Evolutionary conservation across 2,329 filamentous ascomycete genomes (phyloP).

Genomic region (Ascochyta clinopodiicola): DNA sequence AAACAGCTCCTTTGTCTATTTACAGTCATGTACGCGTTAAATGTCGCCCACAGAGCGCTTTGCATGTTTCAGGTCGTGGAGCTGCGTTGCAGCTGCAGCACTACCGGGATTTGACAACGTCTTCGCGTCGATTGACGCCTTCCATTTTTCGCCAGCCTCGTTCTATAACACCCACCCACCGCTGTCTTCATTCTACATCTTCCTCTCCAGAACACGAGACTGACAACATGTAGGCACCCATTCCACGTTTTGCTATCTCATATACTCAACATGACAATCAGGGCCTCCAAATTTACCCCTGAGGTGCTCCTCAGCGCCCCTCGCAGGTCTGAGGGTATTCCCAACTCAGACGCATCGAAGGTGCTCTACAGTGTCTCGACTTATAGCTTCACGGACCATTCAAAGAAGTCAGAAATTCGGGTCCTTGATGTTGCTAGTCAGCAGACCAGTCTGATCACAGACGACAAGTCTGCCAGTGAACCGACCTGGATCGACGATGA

Average conservation of each 20-base stretch:
- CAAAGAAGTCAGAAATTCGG: constrained; percentile 71
- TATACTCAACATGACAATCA: constrained; percentile 67
- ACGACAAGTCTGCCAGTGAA: constrained; percentile 70
- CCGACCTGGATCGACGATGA: constrained; percentile 78
- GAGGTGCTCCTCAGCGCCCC: constrained; percentile 79
- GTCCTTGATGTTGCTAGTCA: constrained; percentile 73
- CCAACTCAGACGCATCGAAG: constrained; percentile 70
- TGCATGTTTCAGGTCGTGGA: background rate
- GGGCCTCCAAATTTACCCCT: constrained; percentile 74
- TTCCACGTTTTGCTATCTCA: background rate
- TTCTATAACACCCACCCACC: background rate
- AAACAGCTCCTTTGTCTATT: background rate
- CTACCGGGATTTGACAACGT: constrained; percentile 1
- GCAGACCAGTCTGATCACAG: constrained; percentile 69
- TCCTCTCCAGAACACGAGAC: constrained; percentile 9
- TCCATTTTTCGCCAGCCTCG: constrained; percentile 1
- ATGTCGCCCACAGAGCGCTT: background rate
- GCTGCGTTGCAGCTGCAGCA: background rate
- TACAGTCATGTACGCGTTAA: background rate
- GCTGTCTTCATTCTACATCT: constrained; percentile 13
- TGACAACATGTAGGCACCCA: constrained; percentile 18
- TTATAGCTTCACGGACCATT: constrained; percentile 81
- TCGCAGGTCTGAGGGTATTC: constrained; percentile 71
- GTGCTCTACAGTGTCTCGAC: constrained; percentile 73
- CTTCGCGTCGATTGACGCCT: constrained; percentile 2